phyloP scores from a whole-genome alignment of 441 rosid genomes.

The Daphne laureola region DNA sequence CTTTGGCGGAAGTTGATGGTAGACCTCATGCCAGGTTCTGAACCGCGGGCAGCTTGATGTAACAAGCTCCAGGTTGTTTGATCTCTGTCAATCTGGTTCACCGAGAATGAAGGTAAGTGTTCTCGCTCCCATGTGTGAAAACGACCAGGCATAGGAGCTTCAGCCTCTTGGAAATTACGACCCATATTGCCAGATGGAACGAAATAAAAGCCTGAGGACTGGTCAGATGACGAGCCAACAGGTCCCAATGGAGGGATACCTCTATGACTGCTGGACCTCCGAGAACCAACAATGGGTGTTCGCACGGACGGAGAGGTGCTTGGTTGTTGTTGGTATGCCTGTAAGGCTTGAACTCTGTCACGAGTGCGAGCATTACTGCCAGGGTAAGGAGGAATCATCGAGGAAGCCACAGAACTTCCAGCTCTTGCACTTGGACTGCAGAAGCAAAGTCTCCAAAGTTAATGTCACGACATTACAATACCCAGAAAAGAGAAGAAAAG shows the following conservation, averaged over 20 bases:
- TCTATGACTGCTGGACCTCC: constrained; percentile 54
- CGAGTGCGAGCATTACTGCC: constrained; percentile 80
- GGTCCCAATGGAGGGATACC: constrained; percentile 49
- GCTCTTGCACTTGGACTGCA: constrained; percentile 59
- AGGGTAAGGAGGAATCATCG: constrained; percentile 68
- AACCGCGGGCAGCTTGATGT: constrained; percentile 43
- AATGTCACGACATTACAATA: background rate
- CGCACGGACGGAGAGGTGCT: constrained; percentile 41
- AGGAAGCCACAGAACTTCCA: constrained; percentile 62
- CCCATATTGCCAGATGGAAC: constrained; percentile 46
- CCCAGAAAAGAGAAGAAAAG: background rate
- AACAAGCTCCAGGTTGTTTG: constrained; percentile 43
- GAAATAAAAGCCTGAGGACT: constrained; percentile 59
- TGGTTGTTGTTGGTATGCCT: constrained; percentile 85
- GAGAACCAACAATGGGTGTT: constrained; percentile 37
- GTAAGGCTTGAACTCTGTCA: constrained; percentile 84
- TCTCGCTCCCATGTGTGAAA: constrained; percentile 80
- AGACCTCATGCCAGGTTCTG: constrained; percentile 34
- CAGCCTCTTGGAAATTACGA: constrained; percentile 50
- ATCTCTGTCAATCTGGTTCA: constrained; percentile 66
- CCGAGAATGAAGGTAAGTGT: constrained; percentile 42
- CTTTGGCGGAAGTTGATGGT: constrained; percentile 60
- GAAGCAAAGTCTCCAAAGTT: constrained; percentile 1
- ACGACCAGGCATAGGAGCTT: constrained; percentile 28
- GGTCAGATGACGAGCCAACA: constrained; percentile 70